Conservation (phyloP, 2,329 filamentous ascomycete species). For the Calonectria pauciramosa region DNA sequence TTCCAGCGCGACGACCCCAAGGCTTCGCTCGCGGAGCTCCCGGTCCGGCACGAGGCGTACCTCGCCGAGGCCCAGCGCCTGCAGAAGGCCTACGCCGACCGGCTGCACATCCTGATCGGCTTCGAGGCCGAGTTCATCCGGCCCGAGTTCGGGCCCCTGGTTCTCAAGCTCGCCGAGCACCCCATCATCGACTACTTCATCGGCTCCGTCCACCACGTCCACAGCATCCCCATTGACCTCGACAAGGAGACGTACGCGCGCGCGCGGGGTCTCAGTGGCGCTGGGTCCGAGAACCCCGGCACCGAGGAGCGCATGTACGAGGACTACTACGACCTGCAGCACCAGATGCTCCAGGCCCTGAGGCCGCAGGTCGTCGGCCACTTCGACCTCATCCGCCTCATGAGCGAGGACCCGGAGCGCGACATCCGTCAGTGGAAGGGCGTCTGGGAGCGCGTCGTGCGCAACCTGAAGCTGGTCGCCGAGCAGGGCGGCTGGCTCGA, state of each 20-base stretch:
- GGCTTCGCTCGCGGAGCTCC: slow-evolving; percentile 62
- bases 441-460: slow-evolving; percentile 80
- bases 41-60: slow-evolving; percentile 77
- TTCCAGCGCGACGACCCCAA: slow-evolving; percentile 64
- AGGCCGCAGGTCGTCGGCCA: slow-evolving; percentile 88
- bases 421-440: slow-evolving; percentile 69
- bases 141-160: slow-evolving; percentile 69
- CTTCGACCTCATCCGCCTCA: slow-evolving; percentile 90
- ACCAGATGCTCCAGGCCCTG: slow-evolving; percentile 81
- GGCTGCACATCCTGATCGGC: slow-evolving; percentile 86
- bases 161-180: slow-evolving; percentile 71
- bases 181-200: slow-evolving; percentile 89
- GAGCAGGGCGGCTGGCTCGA: slow-evolving; percentile 87
- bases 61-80: slow-evolving; percentile 81
- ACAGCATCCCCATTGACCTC: slow-evolving; percentile 90
- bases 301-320: slow-evolving; percentile 81
- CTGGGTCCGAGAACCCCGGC: slow-evolving; percentile 71
- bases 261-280: slow-evolving; percentile 51
- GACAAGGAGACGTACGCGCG: slow-evolving; percentile 75
- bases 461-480: slow-evolving; percentile 81
- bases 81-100: slow-evolving; percentile 74
- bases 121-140: slow-evolving; percentile 97
- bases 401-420: slow-evolving; percentile 77
- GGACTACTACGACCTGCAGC: slow-evolving; percentile 91
- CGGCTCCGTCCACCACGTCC: slow-evolving; percentile 92